These are phyloP conservation scores for Syzygium malaccense DNA, from an alignment of 441 rosid species.

Conservation along the genomic window DNA sequence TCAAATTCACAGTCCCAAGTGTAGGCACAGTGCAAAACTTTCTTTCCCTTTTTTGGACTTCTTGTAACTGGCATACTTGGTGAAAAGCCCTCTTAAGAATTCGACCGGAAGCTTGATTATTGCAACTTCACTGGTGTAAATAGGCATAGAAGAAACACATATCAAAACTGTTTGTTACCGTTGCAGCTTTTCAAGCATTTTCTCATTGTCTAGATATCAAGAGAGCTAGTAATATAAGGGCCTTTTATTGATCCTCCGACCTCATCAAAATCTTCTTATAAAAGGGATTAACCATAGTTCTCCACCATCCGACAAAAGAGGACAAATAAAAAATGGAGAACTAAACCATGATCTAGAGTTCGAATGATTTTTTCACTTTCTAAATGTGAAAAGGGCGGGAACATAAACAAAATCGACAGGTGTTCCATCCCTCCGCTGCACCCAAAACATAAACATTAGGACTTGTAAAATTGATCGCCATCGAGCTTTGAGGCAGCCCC, in stretches of 20 bases:
- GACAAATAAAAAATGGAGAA: slow-evolving; percentile 23
- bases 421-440: slow-evolving; percentile 24
- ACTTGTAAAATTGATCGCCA: slow-evolving; percentile 24
- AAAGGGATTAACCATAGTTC: slow-evolving; percentile 27
- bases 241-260: slow-evolving; percentile 15
- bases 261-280: slow-evolving; percentile 32
- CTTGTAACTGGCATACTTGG: neutral
- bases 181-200: neutral
- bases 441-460: slow-evolving; percentile 2
- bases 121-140: neutral
- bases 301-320: slow-evolving; percentile 24
- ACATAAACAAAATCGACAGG: slow-evolving; percentile 2
- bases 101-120: neutral
- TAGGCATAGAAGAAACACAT: neutral
- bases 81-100: neutral
- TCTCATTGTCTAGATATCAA: neutral
- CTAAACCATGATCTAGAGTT: slow-evolving; percentile 7
- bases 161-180: neutral
- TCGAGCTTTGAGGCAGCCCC: slow-evolving; percentile 64
- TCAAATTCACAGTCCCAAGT: neutral
- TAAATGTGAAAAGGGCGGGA: neutral
- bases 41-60: neutral
- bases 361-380: neutral
- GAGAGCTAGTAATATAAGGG: neutral
- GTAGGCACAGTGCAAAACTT: neutral